phyloP scores from a whole-genome alignment of 23 red algal species.

The Chondrus crispus region DNA sequence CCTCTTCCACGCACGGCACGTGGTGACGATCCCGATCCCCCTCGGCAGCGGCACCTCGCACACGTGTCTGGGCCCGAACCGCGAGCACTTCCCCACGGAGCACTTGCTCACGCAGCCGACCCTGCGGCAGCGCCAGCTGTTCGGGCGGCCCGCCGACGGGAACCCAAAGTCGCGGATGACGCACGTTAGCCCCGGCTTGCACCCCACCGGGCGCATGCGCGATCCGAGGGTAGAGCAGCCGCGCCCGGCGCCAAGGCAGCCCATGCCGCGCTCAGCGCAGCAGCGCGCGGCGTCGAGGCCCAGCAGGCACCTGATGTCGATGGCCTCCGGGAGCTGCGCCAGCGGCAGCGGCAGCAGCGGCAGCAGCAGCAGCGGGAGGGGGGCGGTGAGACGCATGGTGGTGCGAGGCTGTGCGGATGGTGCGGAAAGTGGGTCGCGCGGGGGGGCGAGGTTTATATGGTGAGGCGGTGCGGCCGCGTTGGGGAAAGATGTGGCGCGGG shows the following conservation, averaged over 20 bases:
- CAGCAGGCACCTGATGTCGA: no score
- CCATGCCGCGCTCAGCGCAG: slow-evolving; percentile 31
- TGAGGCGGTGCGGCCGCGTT: no score
- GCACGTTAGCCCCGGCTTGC: background rate
- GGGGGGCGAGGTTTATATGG: no score
- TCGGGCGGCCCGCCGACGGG: slow-evolving; percentile 22
- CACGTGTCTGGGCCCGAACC: background rate
- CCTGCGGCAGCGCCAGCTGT: background rate
- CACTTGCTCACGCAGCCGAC: background rate
- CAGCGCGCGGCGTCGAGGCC: background rate
- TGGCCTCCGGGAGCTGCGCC: no score
- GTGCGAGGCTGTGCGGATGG: no score
- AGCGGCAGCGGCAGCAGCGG: no score
- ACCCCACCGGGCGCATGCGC: slow-evolving; percentile 20
- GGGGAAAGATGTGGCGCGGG: no score
- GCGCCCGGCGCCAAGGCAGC: slow-evolving; percentile 19
- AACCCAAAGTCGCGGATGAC: slow-evolving; percentile 22
- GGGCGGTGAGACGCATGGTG: no score
- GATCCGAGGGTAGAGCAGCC: slow-evolving; percentile 35
- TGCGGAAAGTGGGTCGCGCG: no score
- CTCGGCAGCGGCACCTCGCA: slow-evolving; percentile 4
- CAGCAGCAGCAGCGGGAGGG: no score
- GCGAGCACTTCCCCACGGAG: background rate
- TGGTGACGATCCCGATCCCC: background rate
- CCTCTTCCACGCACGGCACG: background rate